Evolutionary conservation across 140 eudicot species (phyloP), one percentile per base, ranked within the genome.

Genomic region (Stevia rebaudiana): DNA sequence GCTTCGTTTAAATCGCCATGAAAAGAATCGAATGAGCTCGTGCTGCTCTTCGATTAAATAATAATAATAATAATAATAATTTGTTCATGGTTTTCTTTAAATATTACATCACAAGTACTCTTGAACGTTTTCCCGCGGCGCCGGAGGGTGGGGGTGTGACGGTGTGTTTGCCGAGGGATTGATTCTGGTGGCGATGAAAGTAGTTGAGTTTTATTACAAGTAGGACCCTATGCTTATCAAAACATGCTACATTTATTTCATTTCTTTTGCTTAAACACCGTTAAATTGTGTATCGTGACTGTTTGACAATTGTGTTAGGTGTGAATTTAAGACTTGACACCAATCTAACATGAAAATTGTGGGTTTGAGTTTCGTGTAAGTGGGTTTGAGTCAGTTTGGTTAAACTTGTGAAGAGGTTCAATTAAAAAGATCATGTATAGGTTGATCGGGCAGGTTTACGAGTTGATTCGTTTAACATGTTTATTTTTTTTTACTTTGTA

Each of bases 1-100:
- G 75, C 74, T 40, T 68, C 36, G 75, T 31, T 68, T 47, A 69
- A 42, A 22, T 61, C 61, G 76, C 67, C 71, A 67, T 68, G 64
- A 28, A 67, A 65, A 53, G 16, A 46, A 31, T 22, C 28, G 51
- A 59, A 50, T 44, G n/a, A 42, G 41, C 9, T 51, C 17, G 46
- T 17, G 15, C 11, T 53, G 61, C 42, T 69, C 39, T 33, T 69
- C 58, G 46, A 43, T 16, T 2, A 69, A 66, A 36, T 35, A 66
- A 49, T 6, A 12, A 48, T 17, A 12, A 44, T 24, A 22, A 67
- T 19, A 59, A 13, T 35, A 16, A 11, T 58, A 41, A 11, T 28
- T 6, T 23, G n/a, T 62, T 42, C 50, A 41, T 62, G 67, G 48
- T 42, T 55, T 52, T 56, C 21, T 55, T 33, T 54, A 23, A 23